Percentiles rank a stretch among this genome's conserved stretches.
Evolutionary conservation across 768 basidiomycete genomes (phyloP).

Genomic region (Boletus barrowsii): DNA sequence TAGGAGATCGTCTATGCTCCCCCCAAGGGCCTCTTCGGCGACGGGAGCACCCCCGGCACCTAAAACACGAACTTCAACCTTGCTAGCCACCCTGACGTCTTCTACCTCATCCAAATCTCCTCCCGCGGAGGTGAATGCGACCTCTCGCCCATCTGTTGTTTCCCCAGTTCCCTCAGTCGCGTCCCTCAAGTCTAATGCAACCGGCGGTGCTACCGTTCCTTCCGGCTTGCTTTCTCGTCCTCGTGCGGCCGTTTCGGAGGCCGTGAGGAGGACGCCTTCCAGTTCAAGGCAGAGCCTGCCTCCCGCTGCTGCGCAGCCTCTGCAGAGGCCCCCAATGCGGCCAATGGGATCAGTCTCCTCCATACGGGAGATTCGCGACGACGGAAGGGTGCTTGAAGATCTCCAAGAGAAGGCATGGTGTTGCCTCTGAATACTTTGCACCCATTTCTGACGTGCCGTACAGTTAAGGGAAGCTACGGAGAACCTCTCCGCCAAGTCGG

Average conservation of each 20-base stretch:
- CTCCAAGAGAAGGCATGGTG: conserved; percentile 55
- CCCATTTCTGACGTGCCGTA: neutral
- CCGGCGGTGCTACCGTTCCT: conserved; percentile 22
- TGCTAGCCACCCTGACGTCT: conserved; percentile 26
- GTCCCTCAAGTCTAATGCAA: conserved; percentile 43
- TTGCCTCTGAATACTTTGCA: neutral
- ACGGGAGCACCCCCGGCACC: conserved; percentile 33
- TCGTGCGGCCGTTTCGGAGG: conserved; percentile 67
- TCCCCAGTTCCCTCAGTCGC: conserved; percentile 54
- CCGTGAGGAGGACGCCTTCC: conserved; percentile 48
- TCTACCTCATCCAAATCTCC: conserved; percentile 20
- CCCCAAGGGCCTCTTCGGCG: conserved; percentile 39
- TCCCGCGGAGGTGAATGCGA: conserved; percentile 21
- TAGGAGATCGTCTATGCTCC: conserved; percentile 31
- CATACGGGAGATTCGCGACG: conserved; percentile 65
- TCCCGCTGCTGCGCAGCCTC: conserved; percentile 18
- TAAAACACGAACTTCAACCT: conserved; percentile 37
- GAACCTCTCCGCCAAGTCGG: conserved; percentile 52
- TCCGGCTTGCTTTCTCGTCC: conserved; percentile 44
- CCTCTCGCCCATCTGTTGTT: conserved; percentile 47
- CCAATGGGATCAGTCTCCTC: conserved; percentile 66
- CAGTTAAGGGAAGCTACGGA: conserved; percentile 62
- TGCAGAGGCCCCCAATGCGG: conserved; percentile 42
- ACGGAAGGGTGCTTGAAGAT: conserved; percentile 53
- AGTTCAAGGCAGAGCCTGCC: conserved; percentile 43